Percentiles rank a stretch among this genome's conserved stretches.
Evolutionary conservation across 345 rosid species (phyloP).

Genomic region (Syzygium aqueum): DNA sequence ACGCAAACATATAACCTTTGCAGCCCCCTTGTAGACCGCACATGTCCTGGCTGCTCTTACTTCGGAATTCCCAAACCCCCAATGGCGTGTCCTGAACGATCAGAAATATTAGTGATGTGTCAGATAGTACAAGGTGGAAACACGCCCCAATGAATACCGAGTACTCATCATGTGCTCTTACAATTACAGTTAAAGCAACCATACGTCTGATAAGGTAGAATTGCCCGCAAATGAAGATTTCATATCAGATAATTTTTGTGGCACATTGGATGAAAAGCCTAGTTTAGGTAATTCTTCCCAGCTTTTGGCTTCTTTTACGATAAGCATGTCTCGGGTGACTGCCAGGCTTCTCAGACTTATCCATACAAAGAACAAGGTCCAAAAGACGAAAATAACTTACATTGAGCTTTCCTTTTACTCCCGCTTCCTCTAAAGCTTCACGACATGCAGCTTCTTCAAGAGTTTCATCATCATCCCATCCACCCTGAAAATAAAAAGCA

Average conservation of each 20-base stretch:
- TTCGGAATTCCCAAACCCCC: conserved; percentile 62
- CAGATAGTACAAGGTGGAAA: not conserved
- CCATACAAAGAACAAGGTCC: not conserved
- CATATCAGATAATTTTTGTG: not conserved
- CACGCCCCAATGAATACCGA: not conserved
- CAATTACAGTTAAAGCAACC: not conserved
- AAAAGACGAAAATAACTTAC: conserved; percentile 15
- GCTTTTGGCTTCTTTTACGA: not conserved
- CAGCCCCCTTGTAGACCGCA: conserved; percentile 39
- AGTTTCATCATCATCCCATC: conserved; percentile 97
- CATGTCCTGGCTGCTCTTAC: conserved; percentile 43
- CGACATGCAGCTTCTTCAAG: conserved; percentile 80
- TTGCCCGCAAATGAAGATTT: not conserved
- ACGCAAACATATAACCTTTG: conserved; percentile 51
- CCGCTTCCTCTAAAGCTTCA: conserved; percentile 94
- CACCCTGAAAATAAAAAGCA: conserved; percentile 44
- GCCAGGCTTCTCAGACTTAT: not conserved
- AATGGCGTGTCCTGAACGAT: conserved; percentile 51
- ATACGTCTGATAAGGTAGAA: not conserved
- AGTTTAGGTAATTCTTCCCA: not conserved
- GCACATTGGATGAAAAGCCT: not conserved
- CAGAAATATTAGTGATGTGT: not conserved
- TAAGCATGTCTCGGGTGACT: not conserved
- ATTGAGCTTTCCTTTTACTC: conserved; percentile 65
- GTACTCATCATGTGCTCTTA: not conserved